Conservation (phyloP, 148 eudicot genomes). For the Euryodendron excelsum region DNA sequence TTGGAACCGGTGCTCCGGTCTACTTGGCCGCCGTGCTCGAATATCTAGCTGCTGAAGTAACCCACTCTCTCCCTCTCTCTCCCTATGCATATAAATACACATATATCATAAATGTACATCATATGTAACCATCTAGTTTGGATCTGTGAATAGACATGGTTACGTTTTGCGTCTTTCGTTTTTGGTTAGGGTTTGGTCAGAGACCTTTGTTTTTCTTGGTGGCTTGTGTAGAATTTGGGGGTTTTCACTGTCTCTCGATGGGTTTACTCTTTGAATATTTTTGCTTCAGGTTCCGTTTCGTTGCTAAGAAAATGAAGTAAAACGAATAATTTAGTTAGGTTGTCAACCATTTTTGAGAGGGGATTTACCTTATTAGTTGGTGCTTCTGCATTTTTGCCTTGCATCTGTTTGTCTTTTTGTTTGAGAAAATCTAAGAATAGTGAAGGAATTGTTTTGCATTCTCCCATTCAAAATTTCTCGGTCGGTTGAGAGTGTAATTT, state of each 20-base stretch:
- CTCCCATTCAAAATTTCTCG: background rate
- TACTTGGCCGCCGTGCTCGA: slow-evolving; percentile 76
- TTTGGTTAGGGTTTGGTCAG: too few species aligned
- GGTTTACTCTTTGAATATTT: too few species aligned
- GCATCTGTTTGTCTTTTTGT: background rate
- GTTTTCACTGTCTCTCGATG: background rate
- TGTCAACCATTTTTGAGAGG: too few species aligned
- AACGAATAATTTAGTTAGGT: background rate
- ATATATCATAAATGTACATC: too few species aligned
- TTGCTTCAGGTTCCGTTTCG: background rate
- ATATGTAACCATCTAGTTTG: background rate
- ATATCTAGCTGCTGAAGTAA: slow-evolving; percentile 73
- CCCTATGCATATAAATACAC: too few species aligned
- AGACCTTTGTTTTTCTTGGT: too few species aligned
- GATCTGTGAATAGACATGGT: background rate
- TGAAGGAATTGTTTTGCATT: background rate
- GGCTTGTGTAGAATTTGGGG: background rate
- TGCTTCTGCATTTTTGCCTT: background rate
- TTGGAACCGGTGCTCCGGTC: slow-evolving; percentile 72
- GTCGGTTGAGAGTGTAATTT: background rate
- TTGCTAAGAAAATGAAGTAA: background rate
- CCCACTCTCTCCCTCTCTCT: background rate
- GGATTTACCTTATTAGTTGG: background rate
- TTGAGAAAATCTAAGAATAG: background rate
- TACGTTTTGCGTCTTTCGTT: too few species aligned